Evolutionary conservation across 495 filamentous ascomycete genomes (phyloP).

Genomic region (Gamarada debralockiae): DNA sequence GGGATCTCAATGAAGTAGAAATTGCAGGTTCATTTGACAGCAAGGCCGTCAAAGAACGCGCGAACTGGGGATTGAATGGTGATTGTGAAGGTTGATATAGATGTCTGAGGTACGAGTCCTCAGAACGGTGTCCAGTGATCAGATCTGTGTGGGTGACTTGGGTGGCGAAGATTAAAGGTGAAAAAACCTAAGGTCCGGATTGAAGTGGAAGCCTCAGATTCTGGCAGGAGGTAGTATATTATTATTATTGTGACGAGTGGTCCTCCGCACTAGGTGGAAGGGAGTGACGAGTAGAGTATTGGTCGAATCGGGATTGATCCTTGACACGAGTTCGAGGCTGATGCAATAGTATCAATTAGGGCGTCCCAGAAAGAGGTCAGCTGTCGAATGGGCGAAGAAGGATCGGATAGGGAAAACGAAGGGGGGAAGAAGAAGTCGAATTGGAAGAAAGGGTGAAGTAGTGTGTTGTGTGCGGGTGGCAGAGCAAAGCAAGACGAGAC

Average conservation of each 20-base stretch:
- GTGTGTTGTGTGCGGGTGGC: background rate
- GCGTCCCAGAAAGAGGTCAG: conserved; percentile 9
- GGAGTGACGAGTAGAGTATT: background rate
- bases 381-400: conserved; percentile 17
- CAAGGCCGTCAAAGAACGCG: conserved; percentile 64
- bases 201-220: background rate
- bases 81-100: conserved; percentile 1
- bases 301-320: background rate
- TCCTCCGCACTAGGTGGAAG: background rate
- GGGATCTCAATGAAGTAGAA: conserved; percentile 33
- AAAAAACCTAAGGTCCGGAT: background rate
- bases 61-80: conserved; percentile 24
- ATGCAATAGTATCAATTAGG: background rate
- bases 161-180: background rate
- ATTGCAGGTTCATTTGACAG: conserved; percentile 72
- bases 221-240: background rate
- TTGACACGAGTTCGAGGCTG: background rate
- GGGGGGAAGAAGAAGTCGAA: background rate
- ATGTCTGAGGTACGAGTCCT: background rate
- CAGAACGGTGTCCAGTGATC: background rate
- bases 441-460: conserved; percentile 1
- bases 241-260: too few species aligned
- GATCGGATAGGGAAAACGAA: conserved; percentile 17
- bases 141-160: background rate
- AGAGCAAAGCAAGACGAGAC: background rate